Conservation (phyloP, 495 filamentous ascomycete species). For the Penicillium longicatenatum region DNA sequence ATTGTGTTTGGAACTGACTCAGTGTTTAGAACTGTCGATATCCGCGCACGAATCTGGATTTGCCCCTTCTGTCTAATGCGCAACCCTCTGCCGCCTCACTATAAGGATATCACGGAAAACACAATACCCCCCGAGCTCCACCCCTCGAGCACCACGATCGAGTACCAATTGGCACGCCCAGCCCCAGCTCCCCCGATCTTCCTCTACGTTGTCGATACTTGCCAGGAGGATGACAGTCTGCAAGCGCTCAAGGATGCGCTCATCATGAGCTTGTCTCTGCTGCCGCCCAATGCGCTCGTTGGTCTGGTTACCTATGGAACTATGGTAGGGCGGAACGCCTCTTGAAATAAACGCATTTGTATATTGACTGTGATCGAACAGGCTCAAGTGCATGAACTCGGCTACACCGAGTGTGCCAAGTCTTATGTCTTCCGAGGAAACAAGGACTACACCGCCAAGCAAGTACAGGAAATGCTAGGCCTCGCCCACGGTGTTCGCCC, state of each 20-base stretch:
- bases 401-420: constrained; percentile 97
- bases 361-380: constrained; percentile 39
- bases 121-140: constrained; percentile 95
- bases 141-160: constrained; percentile 91
- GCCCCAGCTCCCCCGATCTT: constrained; percentile 96
- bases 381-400: constrained; percentile 97
- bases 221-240: constrained; percentile 97
- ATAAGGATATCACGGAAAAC: constrained; percentile 97
- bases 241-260: constrained; percentile 94
- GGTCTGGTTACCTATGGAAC: constrained; percentile 95
- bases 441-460: constrained; percentile 96
- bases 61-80: constrained; percentile 97
- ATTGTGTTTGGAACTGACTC: constrained; percentile 24
- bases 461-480: constrained; percentile 98
- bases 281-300: constrained; percentile 91
- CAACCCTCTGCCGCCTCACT: constrained; percentile 93
- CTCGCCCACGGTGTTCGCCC: constrained; percentile 70
- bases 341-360: not conserved
- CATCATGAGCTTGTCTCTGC: constrained; percentile 93
- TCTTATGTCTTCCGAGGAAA: constrained; percentile 99
- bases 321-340: constrained; percentile 63
- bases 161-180: constrained; percentile 91
- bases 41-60: constrained; percentile 94
- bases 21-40: constrained; percentile 80
- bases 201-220: constrained; percentile 96